Evolutionary conservation across 176 grass and related monocot genomes (phyloP).

Genomic region (Triticum monococcum): DNA sequence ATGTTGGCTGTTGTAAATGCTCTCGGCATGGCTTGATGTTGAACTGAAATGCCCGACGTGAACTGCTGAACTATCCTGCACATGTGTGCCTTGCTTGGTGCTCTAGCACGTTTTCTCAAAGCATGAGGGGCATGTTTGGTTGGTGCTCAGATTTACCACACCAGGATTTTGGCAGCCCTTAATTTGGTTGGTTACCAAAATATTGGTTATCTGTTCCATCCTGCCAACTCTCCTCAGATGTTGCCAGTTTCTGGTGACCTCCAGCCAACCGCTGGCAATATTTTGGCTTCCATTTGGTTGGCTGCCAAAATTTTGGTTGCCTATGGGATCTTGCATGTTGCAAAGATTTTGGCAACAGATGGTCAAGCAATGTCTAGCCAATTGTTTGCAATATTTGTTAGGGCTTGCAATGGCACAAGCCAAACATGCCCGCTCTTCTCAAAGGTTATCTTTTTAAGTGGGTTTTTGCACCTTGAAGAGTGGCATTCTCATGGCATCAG

Average conservation of each 20-base stretch:
- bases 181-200: background rate
- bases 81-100: background rate
- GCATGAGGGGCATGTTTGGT: background rate
- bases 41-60: background rate
- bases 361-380: too few relatives aligned
- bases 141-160: background rate
- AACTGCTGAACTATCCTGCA: background rate
- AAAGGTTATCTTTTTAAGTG: background rate
- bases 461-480: background rate
- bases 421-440: too few relatives aligned
- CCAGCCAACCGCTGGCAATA: background rate
- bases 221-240: background rate
- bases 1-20: conserved; percentile 24
- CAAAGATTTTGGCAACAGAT: background rate
- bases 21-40: background rate
- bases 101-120: background rate
- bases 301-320: background rate
- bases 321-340: background rate
- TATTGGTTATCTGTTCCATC: background rate
- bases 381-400: too few relatives aligned
- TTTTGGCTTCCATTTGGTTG: background rate
- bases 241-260: background rate
- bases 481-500: too few relatives aligned
- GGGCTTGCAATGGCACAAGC: too few relatives aligned
- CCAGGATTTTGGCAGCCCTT: too few relatives aligned